Percentiles rank a stretch among this genome's conserved stretches.
These are phyloP conservation scores for Mortierella sp. DNA, from an alignment of 371 early-diverging fungal genomes.

Conservation along the genomic window DNA sequence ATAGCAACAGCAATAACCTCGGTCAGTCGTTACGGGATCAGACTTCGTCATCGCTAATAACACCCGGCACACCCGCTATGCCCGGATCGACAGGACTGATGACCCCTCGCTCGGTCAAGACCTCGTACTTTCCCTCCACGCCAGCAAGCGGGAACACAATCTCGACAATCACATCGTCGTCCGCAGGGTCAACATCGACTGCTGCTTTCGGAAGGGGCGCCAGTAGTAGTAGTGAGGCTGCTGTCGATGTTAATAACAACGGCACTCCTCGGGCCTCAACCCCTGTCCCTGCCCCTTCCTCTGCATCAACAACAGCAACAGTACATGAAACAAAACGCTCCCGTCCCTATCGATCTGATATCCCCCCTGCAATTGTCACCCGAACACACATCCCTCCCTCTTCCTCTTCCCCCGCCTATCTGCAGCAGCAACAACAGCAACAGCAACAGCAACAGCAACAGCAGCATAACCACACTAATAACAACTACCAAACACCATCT, in stretches of 20 bases:
- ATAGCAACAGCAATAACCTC: not conserved
- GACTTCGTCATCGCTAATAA: not conserved
- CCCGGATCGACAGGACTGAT: slow-evolving; percentile 11
- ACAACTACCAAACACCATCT: slow-evolving; percentile 21
- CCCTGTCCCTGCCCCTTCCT: not conserved
- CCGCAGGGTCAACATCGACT: not conserved
- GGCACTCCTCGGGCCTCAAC: not conserved
- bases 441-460: slow-evolving; percentile 1
- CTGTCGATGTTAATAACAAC: not conserved
- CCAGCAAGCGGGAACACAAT: slow-evolving; percentile 24
- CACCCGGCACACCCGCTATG: slow-evolving; percentile 36
- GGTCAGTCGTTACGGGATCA: slow-evolving; percentile 1
- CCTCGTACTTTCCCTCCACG: slow-evolving; percentile 38
- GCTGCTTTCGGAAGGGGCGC: slow-evolving; percentile 3
- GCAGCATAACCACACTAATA: not conserved
- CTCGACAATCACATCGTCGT: slow-evolving; percentile 12
- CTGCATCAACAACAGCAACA: not conserved
- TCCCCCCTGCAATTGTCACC: slow-evolving; percentile 38
- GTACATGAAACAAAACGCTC: slow-evolving; percentile 21
- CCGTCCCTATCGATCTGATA: slow-evolving; percentile 16
- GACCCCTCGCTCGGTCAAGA: slow-evolving; percentile 23
- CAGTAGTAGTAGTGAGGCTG: slow-evolving; percentile 9
- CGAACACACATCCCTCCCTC: slow-evolving; percentile 12
- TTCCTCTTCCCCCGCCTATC: not conserved
- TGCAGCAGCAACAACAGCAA: slow-evolving; percentile 1